Evolutionary conservation across 83 land plant genomes (phyloP).

Genomic region (Picea engelmannii): DNA sequence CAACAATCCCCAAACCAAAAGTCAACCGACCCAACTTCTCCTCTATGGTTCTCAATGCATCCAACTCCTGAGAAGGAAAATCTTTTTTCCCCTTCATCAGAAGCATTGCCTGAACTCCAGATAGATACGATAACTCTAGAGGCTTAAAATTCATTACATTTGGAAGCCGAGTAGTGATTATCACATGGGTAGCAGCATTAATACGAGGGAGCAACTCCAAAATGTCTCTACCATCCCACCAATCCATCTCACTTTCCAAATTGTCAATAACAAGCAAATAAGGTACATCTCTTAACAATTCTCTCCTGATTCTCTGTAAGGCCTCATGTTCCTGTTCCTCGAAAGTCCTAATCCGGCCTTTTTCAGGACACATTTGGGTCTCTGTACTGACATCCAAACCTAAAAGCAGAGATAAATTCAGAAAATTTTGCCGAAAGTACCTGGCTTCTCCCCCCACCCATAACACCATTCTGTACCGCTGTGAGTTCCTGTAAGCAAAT

Average conservation of each 20-base stretch:
- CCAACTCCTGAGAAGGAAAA: constrained; percentile 55
- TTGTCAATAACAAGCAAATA: constrained; percentile 85
- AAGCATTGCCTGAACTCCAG: constrained; percentile 58
- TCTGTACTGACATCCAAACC: constrained; percentile 82
- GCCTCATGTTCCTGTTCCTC: constrained; percentile 85
- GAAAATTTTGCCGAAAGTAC: constrained; percentile 78
- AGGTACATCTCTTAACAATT: constrained; percentile 76
- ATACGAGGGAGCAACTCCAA: constrained; percentile 76
- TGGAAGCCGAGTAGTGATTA: constrained; percentile 73
- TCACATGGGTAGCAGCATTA: constrained; percentile 82
- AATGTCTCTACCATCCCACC: constrained; percentile 88
- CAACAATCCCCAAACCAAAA: constrained; percentile 69
- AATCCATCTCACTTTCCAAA: constrained; percentile 80
- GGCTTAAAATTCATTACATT: constrained; percentile 62
- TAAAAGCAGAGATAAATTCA: constrained; percentile 59
- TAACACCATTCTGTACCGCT: constrained; percentile 79
- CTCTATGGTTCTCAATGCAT: constrained; percentile 58
- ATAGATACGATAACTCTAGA: constrained; percentile 50
- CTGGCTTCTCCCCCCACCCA: constrained; percentile 91
- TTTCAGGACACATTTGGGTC: constrained; percentile 40
- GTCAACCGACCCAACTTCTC: constrained; percentile 64
- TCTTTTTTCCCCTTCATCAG: constrained; percentile 69
- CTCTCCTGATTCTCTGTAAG: constrained; percentile 75
- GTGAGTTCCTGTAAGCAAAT: constrained; percentile 74
- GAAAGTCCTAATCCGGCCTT: constrained; percentile 67